A percentile compares a stretch with the other conserved stretches of the same genome.
phyloP scores from a whole-genome alignment of 768 basidiomycete species.

The Trametes maxima region DNA sequence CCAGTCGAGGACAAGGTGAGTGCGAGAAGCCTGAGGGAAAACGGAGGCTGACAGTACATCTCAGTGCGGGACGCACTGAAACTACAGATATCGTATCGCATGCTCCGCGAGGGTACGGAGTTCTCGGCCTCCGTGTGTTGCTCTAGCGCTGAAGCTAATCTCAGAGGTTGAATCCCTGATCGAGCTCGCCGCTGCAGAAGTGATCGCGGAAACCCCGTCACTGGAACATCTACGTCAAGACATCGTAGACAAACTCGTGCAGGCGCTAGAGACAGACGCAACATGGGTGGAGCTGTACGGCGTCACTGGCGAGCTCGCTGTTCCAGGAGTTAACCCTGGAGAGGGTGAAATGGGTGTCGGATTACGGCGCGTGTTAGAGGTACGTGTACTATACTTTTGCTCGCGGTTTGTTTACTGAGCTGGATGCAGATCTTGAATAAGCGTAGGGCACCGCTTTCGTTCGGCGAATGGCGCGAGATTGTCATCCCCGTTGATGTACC shows the following conservation, averaged over 20 bases:
- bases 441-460: conserved; percentile 42
- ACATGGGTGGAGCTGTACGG: conserved; percentile 72
- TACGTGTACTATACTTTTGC: conserved; percentile 15
- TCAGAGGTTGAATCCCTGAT: conserved; percentile 72
- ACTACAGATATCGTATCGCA: conserved; percentile 73
- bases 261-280: conserved; percentile 61
- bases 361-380: conserved; percentile 36
- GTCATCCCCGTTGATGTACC: conserved; percentile 88
- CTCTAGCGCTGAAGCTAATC: too few species aligned
- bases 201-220: conserved; percentile 40
- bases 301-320: conserved; percentile 66
- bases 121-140: background rate
- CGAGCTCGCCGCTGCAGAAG: conserved; percentile 47
- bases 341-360: conserved; percentile 33
- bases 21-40: too few species aligned
- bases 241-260: conserved; percentile 52
- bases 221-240: conserved; percentile 41
- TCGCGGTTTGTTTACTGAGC: background rate
- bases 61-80: conserved; percentile 63
- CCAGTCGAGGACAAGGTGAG: conserved; percentile 61
- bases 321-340: conserved; percentile 46
- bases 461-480: conserved; percentile 67
- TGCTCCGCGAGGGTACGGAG: conserved; percentile 74
- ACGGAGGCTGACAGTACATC: background rate
- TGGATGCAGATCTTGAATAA: conserved; percentile 37